These are phyloP conservation scores for Populus hybrid DNA, from an alignment of 441 rosid genomes.

Conservation along the genomic window DNA sequence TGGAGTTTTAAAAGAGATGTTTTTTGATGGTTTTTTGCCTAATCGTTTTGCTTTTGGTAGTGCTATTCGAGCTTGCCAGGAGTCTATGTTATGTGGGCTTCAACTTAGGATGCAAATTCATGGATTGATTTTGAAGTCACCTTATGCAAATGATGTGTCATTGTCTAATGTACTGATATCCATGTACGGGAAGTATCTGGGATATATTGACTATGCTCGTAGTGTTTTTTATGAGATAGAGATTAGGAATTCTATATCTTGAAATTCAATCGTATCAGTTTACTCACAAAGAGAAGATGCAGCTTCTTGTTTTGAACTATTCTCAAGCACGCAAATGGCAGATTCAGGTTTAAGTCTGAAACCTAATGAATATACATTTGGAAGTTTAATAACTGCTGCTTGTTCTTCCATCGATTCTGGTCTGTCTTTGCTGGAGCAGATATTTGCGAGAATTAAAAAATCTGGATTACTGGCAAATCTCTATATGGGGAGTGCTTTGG, in stretches of 20 bases:
- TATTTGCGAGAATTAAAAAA: conserved; percentile 55
- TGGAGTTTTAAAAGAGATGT: conserved; percentile 46
- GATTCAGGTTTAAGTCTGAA: conserved; percentile 26
- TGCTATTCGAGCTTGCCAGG: too few relatives aligned
- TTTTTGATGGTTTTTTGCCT: conserved; percentile 1
- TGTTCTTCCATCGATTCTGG: conserved; percentile 46
- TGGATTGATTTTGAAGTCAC: too few relatives aligned
- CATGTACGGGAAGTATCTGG: conserved; percentile 58
- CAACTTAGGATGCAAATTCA: too few relatives aligned
- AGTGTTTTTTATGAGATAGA: conserved; percentile 57
- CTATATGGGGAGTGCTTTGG: conserved; percentile 83
- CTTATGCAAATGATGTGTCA: too few relatives aligned
- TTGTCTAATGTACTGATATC: conserved; percentile 36
- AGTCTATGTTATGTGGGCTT: too few relatives aligned
- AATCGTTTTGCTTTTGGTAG: too few relatives aligned
- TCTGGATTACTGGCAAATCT: conserved; percentile 66
- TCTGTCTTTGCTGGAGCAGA: conserved; percentile 59
- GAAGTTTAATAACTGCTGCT: conserved; percentile 71
- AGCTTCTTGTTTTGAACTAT: conserved; percentile 53
- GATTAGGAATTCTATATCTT: conserved; percentile 54
- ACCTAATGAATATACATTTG: conserved; percentile 83
- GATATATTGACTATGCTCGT: conserved; percentile 40
- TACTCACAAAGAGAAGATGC: conserved; percentile 55
- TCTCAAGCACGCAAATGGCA: conserved; percentile 56
- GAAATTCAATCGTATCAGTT: conserved; percentile 73